Evolutionary conservation across 257 asterid species (phyloP).

Genomic region (Solanum virginianum): DNA sequence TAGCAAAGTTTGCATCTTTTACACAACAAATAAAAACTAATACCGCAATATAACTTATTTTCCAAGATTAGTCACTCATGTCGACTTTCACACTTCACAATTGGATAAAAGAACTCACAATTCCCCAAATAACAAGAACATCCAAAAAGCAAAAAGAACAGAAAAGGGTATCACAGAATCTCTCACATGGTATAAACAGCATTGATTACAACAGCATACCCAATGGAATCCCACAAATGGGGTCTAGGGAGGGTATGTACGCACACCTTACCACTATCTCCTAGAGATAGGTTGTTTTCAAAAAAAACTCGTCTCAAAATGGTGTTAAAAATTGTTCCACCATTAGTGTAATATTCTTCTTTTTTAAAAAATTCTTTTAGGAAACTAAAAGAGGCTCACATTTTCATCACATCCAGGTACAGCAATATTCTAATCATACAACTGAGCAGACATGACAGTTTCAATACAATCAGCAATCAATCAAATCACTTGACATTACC

Average conservation of each 20-base stretch:
- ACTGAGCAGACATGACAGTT: conserved; percentile 94
- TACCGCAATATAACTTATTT: neutral
- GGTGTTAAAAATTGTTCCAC: neutral
- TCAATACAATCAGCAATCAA: conserved; percentile 83
- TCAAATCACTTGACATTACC: conserved; percentile 49
- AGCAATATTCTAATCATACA: conserved; percentile 90
- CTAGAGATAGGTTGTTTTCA: too few species aligned
- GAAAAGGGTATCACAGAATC: neutral
- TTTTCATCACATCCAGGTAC: conserved; percentile 94
- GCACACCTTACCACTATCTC: too few species aligned
- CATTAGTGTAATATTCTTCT: neutral
- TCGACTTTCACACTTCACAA: neutral
- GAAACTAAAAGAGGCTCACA: conserved; percentile 17
- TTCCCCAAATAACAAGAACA: neutral
- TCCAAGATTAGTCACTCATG: neutral
- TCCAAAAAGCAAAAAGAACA: neutral
- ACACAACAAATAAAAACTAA: neutral
- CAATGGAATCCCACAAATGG: too few species aligned
- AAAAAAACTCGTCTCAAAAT: neutral
- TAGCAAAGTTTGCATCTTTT: neutral
- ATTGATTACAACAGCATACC: neutral
- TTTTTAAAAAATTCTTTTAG: neutral
- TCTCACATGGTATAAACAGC: neutral
- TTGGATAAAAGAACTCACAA: neutral
- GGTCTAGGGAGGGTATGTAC: too few species aligned